phyloP scores from a whole-genome alignment of 2,329 filamentous ascomycete species.

The Scolecobasidium constrictum region DNA sequence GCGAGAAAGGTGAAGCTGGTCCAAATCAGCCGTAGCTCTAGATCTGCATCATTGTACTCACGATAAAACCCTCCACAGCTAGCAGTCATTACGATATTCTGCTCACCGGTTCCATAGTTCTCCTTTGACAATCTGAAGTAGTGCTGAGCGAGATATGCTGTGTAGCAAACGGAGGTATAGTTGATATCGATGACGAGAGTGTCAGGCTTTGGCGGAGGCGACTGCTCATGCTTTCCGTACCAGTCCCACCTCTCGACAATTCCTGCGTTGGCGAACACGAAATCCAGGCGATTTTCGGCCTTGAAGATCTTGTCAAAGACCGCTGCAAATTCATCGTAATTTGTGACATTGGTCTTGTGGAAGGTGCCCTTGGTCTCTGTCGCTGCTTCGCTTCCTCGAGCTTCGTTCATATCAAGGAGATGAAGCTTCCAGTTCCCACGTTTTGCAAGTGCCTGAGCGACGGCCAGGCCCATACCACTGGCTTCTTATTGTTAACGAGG shows the following conservation, averaged over 20 bases:
- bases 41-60: neutral
- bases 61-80: constrained; percentile 9
- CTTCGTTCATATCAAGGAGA: constrained; percentile 9
- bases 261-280: constrained; percentile 10
- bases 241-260: constrained; percentile 13
- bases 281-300: constrained; percentile 10
- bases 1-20: constrained; percentile 1
- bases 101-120: neutral
- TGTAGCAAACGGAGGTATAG: constrained; percentile 27
- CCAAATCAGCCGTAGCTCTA: neutral
- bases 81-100: constrained; percentile 9
- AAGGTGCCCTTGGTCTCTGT: constrained; percentile 1
- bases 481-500: constrained; percentile 9
- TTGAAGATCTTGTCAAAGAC: constrained; percentile 9
- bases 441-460: constrained; percentile 14
- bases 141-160: constrained; percentile 30
- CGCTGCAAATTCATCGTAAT: constrained; percentile 6
- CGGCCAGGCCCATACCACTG: constrained; percentile 17
- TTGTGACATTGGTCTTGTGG: constrained; percentile 8
- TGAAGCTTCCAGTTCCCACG: constrained; percentile 16
- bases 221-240: constrained; percentile 13
- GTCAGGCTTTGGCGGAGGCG: constrained; percentile 16
- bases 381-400: constrained; percentile 2
- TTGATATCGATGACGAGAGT: constrained; percentile 22
- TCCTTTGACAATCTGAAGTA: constrained; percentile 24